Percentiles rank a stretch among this genome's conserved stretches.
These are phyloP conservation scores for Avena eriantha DNA, from an alignment of 176 grass and related monocot genomes.

Conservation along the genomic window DNA sequence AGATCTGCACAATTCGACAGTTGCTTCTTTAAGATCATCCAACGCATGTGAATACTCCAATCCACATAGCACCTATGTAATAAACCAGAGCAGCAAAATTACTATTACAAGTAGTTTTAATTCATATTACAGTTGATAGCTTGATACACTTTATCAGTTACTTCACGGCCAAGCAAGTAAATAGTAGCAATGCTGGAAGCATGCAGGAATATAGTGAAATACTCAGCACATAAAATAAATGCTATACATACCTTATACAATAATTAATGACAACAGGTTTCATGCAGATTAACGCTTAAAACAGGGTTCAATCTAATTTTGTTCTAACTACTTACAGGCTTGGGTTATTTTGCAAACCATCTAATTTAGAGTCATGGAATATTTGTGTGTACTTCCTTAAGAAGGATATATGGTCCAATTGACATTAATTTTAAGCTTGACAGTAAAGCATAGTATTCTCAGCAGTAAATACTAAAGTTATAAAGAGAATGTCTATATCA, in stretches of 20 bases:
- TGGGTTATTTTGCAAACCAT: not conserved
- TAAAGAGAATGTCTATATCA: not conserved
- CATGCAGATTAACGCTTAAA: not conserved
- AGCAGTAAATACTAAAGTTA: not conserved
- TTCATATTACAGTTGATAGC: not conserved
- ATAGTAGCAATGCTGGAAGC: not conserved
- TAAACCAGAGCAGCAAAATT: constrained; percentile 5
- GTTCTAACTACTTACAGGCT: not conserved
- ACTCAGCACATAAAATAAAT: not conserved
- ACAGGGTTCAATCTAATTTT: not conserved
- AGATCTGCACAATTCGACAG: constrained; percentile 51
- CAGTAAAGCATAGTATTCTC: not conserved
- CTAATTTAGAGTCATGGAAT: not conserved
- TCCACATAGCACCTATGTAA: constrained; percentile 78
- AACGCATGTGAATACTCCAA: constrained; percentile 82
- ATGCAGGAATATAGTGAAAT: not conserved
- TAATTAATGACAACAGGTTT: constrained; percentile 1
- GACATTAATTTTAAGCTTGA: not conserved
- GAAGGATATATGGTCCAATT: not conserved
- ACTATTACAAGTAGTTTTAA: constrained; percentile 29
- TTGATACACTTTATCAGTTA: constrained; percentile 9
- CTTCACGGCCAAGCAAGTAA: not conserved
- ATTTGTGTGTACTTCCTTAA: not conserved
- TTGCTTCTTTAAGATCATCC: constrained; percentile 55
- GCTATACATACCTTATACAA: not conserved